Percentiles rank a stretch among this genome's conserved stretches.
phyloP scores from a whole-genome alignment of 73 alveolate genomes.

The Symbiodinium natans region DNA sequence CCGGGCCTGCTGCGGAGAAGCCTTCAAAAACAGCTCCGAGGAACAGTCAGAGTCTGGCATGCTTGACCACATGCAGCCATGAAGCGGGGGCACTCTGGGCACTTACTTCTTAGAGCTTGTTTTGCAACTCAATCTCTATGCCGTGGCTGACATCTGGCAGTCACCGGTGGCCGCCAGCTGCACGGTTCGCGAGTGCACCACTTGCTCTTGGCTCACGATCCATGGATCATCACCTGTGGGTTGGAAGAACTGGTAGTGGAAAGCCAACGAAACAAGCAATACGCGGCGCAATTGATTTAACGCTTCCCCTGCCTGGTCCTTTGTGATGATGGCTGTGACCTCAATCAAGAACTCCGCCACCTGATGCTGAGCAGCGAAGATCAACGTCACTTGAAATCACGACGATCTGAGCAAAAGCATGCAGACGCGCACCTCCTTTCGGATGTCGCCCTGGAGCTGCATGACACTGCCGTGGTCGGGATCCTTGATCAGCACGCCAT shows the following conservation, averaged over 20 bases:
- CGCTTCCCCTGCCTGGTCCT: conserved; percentile 28
- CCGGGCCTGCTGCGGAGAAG: not conserved
- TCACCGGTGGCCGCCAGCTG: not conserved
- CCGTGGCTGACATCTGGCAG: not conserved
- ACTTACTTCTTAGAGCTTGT: too few relatives aligned
- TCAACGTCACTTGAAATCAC: too few relatives aligned
- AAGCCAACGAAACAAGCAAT: too few relatives aligned
- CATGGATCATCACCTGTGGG: conserved; percentile 81
- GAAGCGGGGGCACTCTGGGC: not conserved
- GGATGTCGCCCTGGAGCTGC: conserved; percentile 94
- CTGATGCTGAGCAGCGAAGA: not conserved
- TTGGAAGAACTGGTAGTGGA: too few relatives aligned
- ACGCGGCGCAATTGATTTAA: not conserved
- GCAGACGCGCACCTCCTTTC: conserved; percentile 42
- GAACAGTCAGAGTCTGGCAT: not conserved
- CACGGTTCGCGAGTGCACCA: not conserved
- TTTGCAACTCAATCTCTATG: not conserved
- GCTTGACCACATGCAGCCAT: not conserved
- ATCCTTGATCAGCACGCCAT: conserved; percentile 73
- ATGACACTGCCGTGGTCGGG: conserved; percentile 88
- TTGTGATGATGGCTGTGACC: conserved; percentile 86
- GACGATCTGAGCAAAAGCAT: too few relatives aligned
- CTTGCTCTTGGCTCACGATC: conserved; percentile 25
- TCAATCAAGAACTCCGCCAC: conserved; percentile 78
- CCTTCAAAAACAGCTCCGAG: conserved; percentile 1